Base-by-base conservation (phyloP, 164 flowering plant genomes). In the Aristolochia contorta region DNA sequence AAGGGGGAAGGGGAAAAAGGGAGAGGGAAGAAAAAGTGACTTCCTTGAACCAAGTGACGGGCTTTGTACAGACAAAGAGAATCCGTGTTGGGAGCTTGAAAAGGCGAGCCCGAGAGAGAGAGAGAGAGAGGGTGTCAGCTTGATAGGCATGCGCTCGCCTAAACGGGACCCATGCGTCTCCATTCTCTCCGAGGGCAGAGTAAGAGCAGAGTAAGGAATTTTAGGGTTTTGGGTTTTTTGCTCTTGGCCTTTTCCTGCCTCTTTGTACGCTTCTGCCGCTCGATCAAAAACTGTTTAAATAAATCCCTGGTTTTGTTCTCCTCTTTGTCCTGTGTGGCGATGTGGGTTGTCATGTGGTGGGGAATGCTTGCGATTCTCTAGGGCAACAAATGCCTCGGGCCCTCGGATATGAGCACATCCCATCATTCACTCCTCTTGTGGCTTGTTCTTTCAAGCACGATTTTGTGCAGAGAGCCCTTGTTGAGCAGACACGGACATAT, bases 21-120 rank as follows among this genome's bases (percentile, higher is more conserved):
- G 54, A 15, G 50, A 71, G 66, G 63, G 69, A 59, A 70, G 75
- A 74, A 74, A 72, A 74, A 65, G 78, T 70, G 72, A 71, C 58
- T 72, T 70, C 66, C 82, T 76, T 68, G 76, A 76, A 59, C 61
- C 60, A 65, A 57, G 78, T 70, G 82, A 76, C 68, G 82, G 78
- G 77, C 63, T 64, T 79, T 70, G 70, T 56, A 57, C 72, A 67
- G 68, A 72, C 69, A 79, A 65, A 70, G 78, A 76, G 82, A 79
- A 79, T 79, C 82, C 76, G 70, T 79, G 80, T 77, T 73, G 9
- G 72, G 56, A 67, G 75, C 82, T 71, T 75, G 48, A 73, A 78
- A 78, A 78, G 82, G 60, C 47, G 82, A 73, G 79, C 82, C 82
- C 63, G 18, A 33, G 56, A 60, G 57, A 54, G 69, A 32, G 30